phyloP scores from a whole-genome alignment of 495 filamentous ascomycete genomes.

The Lophiostoma macrostomum region DNA sequence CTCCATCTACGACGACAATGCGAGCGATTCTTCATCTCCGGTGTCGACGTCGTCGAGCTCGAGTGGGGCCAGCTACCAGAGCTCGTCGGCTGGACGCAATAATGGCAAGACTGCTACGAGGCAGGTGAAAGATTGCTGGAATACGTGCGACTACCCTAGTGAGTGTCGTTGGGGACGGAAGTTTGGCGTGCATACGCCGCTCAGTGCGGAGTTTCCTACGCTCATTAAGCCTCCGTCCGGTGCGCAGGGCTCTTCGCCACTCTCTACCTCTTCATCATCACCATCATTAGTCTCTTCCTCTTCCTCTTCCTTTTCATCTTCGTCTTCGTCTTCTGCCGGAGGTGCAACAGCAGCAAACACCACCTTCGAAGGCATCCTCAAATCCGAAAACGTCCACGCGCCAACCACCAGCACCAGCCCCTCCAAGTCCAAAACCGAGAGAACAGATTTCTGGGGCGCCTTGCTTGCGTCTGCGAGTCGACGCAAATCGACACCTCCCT shows the following conservation, averaged over 20 bases:
- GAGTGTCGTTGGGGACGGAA: conserved; percentile 42
- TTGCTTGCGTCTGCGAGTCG: conserved; percentile 28
- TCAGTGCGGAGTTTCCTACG: background rate
- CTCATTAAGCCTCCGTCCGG: background rate
- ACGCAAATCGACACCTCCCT: conserved; percentile 14
- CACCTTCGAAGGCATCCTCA: conserved; percentile 14
- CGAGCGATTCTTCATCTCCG: background rate
- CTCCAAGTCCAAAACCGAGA: conserved; percentile 16
- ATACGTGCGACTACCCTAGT: conserved; percentile 40
- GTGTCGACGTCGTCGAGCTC: background rate
- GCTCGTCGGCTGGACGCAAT: background rate
- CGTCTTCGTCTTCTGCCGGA: no score
- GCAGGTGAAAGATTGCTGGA: conserved; percentile 39
- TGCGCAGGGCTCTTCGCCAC: background rate
- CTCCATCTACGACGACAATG: background rate
- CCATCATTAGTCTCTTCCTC: no score
- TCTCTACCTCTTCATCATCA: background rate
- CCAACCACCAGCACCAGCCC: background rate
- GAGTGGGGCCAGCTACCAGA: background rate
- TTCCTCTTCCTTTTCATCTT: no score
- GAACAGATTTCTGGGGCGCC: conserved; percentile 30
- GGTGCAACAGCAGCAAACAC: no score
- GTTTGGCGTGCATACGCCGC: conserved; percentile 29
- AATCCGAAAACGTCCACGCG: conserved; percentile 10
- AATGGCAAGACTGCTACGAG: background rate